phyloP scores from a whole-genome alignment of 2,329 filamentous ascomycete species.

The Ceratocystis alfenasii region DNA sequence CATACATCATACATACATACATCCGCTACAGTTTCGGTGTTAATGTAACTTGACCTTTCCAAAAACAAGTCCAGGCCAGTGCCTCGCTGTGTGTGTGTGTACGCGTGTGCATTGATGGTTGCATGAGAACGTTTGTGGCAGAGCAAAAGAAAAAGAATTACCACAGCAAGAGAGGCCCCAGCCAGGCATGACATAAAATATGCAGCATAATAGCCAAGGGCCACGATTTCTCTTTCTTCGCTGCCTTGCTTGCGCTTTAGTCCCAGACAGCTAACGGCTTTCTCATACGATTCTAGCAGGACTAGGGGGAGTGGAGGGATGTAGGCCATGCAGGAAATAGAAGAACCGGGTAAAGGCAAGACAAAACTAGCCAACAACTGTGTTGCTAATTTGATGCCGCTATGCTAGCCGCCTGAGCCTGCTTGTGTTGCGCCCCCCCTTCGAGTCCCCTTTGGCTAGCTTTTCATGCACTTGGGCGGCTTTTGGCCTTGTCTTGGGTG shows the following conservation, averaged over 20 bases:
- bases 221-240: neutral
- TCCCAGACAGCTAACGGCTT: conserved; percentile 6
- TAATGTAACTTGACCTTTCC: too few species aligned
- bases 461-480: too few species aligned
- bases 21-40: too few species aligned
- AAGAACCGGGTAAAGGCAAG: neutral
- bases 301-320: neutral
- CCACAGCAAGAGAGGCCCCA: neutral
- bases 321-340: neutral
- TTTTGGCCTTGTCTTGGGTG: too few species aligned
- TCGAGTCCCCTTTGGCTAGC: too few species aligned
- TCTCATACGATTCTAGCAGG: conserved; percentile 6
- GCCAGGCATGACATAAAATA: neutral
- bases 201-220: neutral
- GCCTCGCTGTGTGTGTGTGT: neutral
- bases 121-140: neutral
- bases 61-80: too few species aligned
- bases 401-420: too few species aligned
- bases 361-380: neutral
- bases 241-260: neutral
- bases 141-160: neutral
- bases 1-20: too few species aligned
- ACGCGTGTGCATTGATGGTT: neutral
- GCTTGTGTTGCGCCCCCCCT: too few species aligned
- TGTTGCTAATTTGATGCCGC: too few species aligned